Evolutionary conservation across 2,329 filamentous ascomycete genomes (phyloP).

Genomic region (Talaromyces albobiverticillius): DNA sequence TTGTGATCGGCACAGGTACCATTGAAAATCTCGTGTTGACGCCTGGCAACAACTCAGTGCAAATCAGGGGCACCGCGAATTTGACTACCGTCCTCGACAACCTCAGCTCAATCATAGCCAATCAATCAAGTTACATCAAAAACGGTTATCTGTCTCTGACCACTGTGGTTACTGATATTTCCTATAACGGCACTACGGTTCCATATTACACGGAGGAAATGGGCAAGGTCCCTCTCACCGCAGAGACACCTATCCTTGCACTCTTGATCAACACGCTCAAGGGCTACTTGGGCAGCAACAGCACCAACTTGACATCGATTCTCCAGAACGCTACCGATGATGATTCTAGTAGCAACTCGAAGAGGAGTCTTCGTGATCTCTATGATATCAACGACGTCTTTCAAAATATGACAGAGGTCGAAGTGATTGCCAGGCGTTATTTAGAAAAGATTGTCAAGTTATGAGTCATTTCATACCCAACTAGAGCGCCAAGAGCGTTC

Average conservation of each 20-base stretch:
- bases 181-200: slow-evolving; percentile 28
- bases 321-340: not conserved
- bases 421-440: slow-evolving; percentile 8
- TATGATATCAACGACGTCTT: not conserved
- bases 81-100: slow-evolving; percentile 36
- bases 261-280: slow-evolving; percentile 28
- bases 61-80: slow-evolving; percentile 49
- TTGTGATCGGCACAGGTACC: slow-evolving; percentile 49
- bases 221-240: slow-evolving; percentile 28
- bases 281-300: slow-evolving; percentile 8
- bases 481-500: not conserved
- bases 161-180: slow-evolving; percentile 26
- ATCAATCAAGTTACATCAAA: slow-evolving; percentile 24
- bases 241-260: slow-evolving; percentile 25
- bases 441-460: slow-evolving; percentile 9
- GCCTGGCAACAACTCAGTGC: slow-evolving; percentile 53
- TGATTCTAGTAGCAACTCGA: not conserved
- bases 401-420: slow-evolving; percentile 9
- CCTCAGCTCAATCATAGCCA: slow-evolving; percentile 23
- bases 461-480: not conserved
- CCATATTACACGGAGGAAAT: slow-evolving; percentile 36
- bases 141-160: slow-evolving; percentile 27
- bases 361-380: too few relatives aligned
- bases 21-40: slow-evolving; percentile 50
- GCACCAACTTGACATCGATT: slow-evolving; percentile 8